These are phyloP conservation scores for Dendrocalamus sinicus DNA, from an alignment of 176 grass and related monocot species.

Conservation along the genomic window DNA sequence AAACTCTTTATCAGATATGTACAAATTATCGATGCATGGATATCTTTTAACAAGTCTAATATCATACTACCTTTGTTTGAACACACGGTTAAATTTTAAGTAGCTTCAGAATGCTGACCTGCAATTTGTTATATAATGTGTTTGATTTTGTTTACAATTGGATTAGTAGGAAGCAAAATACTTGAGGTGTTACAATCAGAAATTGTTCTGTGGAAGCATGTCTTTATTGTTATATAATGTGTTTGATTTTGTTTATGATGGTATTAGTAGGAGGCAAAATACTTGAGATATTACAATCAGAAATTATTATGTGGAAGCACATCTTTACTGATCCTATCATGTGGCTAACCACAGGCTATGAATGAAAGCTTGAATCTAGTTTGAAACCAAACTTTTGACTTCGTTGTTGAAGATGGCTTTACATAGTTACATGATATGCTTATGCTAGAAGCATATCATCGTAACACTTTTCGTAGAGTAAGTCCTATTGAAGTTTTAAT, in stretches of 20 bases:
- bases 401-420: conserved; percentile 86
- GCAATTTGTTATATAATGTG: background rate
- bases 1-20: conserved; percentile 43
- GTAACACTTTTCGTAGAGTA: no score
- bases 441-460: no score
- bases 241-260: background rate
- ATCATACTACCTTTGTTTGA: conserved; percentile 24
- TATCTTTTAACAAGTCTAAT: conserved; percentile 10
- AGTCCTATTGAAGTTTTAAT: no score
- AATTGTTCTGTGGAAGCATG: conserved; percentile 2
- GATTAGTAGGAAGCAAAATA: conserved; percentile 5
- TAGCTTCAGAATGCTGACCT: background rate
- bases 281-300: background rate
- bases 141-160: conserved; percentile 4
- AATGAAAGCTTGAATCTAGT: conserved; percentile 82
- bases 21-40: background rate
- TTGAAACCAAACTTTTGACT: conserved; percentile 92
- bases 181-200: background rate
- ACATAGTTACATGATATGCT: no score
- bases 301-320: conserved; percentile 13
- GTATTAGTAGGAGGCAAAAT: conserved; percentile 1
- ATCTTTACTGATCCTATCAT: background rate
- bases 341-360: conserved; percentile 62
- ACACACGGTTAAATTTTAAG: background rate
- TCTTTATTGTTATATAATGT: background rate